Base-by-base conservation (phyloP, 2,329 filamentous ascomycete genomes). In the Ambrosiella beaveri region DNA sequence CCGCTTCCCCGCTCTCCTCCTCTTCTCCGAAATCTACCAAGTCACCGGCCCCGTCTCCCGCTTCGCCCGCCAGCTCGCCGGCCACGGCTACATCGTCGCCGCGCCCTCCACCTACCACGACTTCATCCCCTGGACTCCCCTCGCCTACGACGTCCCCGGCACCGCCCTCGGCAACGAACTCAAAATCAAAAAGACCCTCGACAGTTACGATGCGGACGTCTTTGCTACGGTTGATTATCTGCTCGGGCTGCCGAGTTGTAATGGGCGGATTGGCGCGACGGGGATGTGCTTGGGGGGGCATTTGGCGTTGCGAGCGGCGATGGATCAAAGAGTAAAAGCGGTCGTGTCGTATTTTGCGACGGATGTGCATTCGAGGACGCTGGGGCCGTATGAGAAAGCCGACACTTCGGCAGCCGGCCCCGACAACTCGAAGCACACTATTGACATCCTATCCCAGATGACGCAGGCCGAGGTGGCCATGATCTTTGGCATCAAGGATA, bases 1-100 rank as follows among this genome's bases (percentile, higher is more conserved):
- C 37, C 75, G 76, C 54, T 95, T 95, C 66, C 89, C 89, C 0
- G 89, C 86, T 17, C 86, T 96, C 4, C 85, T 87, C 12, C 76
- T 96, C 59, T 96, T 95, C 68, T 90, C 85, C 64, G 90, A 96
- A 72, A 96, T 96, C 65, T 96, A 96, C 67, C 90, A 96, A 90
- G 90, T 96, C 15, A 95, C 90, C 60, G 90, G 90, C 1, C 90
- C 90, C 1, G 90, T 96, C 35, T 79, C 85, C 61, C 83, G 91
- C 57, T 95, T 96, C 66, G 88, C 88, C 56, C 82, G 90, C 61
- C 89, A 95, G 69, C 95, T 96, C 65, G 87, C 88, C 44, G 86
- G 88, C 2, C 87, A 95, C 63, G 91, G 90, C 65, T 96, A 94
- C 74, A 94, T 96, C 64, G 89, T 91, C 63, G 90, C 86, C 8